Evolutionary conservation across 1,284 basidiomycete species (phyloP), one percentile per base, ranked within the genome.

Genomic region (Phellinidium pouzarii): DNA sequence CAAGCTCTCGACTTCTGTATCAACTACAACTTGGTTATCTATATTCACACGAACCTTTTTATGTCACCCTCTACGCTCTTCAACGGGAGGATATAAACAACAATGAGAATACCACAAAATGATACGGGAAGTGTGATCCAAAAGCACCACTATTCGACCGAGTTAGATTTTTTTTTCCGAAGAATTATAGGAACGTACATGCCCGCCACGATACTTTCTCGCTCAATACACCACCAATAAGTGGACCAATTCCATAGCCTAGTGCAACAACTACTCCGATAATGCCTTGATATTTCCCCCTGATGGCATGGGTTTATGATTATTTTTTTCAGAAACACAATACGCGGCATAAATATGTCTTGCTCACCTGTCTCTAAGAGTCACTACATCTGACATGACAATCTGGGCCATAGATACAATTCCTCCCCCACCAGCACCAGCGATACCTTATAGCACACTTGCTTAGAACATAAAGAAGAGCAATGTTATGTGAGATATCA

Each of bases 71-170:
- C 68, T 11, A 88, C 82, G 2, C 73, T 72, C 56, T 83, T 82
- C 11, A 88, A 68, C 0, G 87, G 87, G 1, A 89, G 70, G 4
- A 85, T 68, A 54, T 84, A 78, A 23, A 76, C 61, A 4, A 87
- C 77, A 12, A 82, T 72, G 31, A 72, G 62, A 22, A 82, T 73
- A 0, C 80, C 74, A 25, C 69, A 60, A 8, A 75, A 64, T 0
- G 81, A 77, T 1, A 84, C 61, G 0, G 85, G 84, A 2, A 86
- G 71, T 23, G 77, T 83, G 46, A 87, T 71, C 78, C 82, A 87
- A 60, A 82, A 80, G 59, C 77, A 79, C 78, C 78, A 82, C 75
- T 78, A 46, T 1, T 41, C 34, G 48, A 11, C 52, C 22, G 14
- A n/a, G 5, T 23, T 31, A 51, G 14, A 17, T 20, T 22, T 3